phyloP scores from a whole-genome alignment of 805 yeast species.

The Candida caryicola region DNA sequence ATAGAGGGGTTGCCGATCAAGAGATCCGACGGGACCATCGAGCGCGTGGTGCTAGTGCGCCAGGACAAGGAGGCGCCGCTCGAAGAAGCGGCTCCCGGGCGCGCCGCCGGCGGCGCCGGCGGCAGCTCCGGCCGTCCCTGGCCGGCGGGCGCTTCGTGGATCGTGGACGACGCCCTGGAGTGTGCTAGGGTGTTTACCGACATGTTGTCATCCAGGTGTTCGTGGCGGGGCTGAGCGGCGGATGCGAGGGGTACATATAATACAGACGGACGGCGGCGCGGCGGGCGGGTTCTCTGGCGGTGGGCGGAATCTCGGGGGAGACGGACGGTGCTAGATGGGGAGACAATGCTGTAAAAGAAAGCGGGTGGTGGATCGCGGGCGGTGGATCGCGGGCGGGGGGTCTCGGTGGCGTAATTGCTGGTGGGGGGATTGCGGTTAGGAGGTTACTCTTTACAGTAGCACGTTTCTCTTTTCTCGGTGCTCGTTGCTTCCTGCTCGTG shows the following conservation, averaged over 20 bases:
- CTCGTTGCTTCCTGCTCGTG: too few relatives aligned
- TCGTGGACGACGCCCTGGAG: background rate
- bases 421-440: too few relatives aligned
- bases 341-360: background rate
- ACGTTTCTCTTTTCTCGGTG: too few relatives aligned
- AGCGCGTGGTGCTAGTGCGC: slow-evolving; percentile 52
- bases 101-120: too few relatives aligned
- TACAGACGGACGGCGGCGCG: background rate
- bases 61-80: slow-evolving; percentile 1
- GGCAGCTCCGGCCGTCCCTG: too few relatives aligned
- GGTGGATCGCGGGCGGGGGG: too few relatives aligned
- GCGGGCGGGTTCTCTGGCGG: too few relatives aligned
- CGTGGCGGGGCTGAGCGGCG: background rate
- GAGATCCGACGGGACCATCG: slow-evolving; percentile 65
- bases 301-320: too few relatives aligned
- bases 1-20: slow-evolving; percentile 82
- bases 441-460: too few relatives aligned
- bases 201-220: background rate
- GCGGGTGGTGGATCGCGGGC: too few relatives aligned
- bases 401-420: too few relatives aligned
- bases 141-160: too few relatives aligned
- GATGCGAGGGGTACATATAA: background rate
- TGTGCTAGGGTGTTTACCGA: background rate
- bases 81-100: background rate
- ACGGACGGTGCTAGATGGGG: background rate